A percentile compares a stretch with the other conserved stretches of the same genome.
Evolutionary conservation across 345 rosid species (phyloP).

Genomic region (Lepidium didymum): DNA sequence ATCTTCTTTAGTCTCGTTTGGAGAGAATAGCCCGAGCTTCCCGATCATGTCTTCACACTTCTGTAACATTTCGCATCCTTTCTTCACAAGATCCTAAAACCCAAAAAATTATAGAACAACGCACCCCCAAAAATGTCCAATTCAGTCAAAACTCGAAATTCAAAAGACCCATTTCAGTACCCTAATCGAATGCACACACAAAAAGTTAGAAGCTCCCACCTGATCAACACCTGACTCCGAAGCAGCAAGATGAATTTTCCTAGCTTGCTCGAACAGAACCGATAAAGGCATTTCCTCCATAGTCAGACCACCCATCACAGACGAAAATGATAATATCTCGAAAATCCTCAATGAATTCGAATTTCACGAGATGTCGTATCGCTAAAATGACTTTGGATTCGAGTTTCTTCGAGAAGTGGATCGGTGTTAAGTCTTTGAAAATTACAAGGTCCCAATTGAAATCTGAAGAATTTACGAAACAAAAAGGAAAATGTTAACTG

Average conservation of each 20-base stretch:
- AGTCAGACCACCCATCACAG: slow-evolving; percentile 34
- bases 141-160: neutral
- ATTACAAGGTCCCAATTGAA: neutral
- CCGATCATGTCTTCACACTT: slow-evolving; percentile 86
- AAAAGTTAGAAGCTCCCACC: slow-evolving; percentile 28
- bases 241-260: slow-evolving; percentile 58
- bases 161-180: neutral
- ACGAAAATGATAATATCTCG: neutral
- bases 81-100: slow-evolving; percentile 55
- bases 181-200: neutral
- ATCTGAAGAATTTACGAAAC: neutral
- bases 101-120: neutral
- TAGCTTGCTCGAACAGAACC: slow-evolving; percentile 66
- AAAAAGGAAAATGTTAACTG: neutral
- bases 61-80: slow-evolving; percentile 55
- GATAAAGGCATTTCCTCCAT: slow-evolving; percentile 67
- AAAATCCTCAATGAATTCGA: neutral
- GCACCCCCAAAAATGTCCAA: neutral
- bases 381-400: neutral
- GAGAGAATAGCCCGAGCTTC: slow-evolving; percentile 74
- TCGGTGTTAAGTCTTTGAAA: neutral
- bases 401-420: neutral
- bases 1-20: slow-evolving; percentile 87
- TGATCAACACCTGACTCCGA: slow-evolving; percentile 59
- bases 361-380: neutral